Evolutionary conservation across 495 filamentous ascomycete species (phyloP), one percentile per base, ranked within the genome.

Genomic region (Daldinia loculata): DNA sequence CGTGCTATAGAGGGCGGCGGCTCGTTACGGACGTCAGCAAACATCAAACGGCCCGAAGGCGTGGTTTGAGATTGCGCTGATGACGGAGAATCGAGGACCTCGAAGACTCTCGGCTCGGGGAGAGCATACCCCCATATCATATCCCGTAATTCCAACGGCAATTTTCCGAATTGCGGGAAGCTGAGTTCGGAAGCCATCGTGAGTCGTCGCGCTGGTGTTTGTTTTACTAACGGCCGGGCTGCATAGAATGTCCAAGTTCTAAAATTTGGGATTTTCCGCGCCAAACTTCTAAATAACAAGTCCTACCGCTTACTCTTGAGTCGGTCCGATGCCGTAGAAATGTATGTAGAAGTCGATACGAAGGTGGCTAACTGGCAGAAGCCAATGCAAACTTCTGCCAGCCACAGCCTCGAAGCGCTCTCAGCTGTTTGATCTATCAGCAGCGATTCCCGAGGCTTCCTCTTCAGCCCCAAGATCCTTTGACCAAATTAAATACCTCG

Each of bases 11-110:
- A 76, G 30, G 82, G 82, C 15, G 82, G 82, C 17, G 82, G 81
- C 59, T 84, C 82, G 26, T 80, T 79, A 45, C 83, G 82, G 26
- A 83, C 69, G 61, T 84, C 83, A 58, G 82, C 82, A 63, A 84
- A 84, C 81, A 83, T 83, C 22, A 84, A 61, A 41, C 80, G 81
- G 50, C 79, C 69, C 14, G 78, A 78, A 5, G 82, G 77, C 8
- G 78, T 77, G 9, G 78, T 78, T 53, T 79, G 80, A 24, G 69
- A 61, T 57, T 74, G 78, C 55, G 76, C 74, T 11, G 82, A 78
- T 56, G 78, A 78, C 30, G 82, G 82, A 3, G 82, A 80, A 64
- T 84, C 82, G 34, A 84, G 72, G 6, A 84, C 81, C 62, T 84
- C 82, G 71, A 82, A 84, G 9, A 83, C 81, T 53, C 82, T 81